phyloP scores from a whole-genome alignment of 176 grass and related monocot genomes.

The Metroxylon sagu region DNA sequence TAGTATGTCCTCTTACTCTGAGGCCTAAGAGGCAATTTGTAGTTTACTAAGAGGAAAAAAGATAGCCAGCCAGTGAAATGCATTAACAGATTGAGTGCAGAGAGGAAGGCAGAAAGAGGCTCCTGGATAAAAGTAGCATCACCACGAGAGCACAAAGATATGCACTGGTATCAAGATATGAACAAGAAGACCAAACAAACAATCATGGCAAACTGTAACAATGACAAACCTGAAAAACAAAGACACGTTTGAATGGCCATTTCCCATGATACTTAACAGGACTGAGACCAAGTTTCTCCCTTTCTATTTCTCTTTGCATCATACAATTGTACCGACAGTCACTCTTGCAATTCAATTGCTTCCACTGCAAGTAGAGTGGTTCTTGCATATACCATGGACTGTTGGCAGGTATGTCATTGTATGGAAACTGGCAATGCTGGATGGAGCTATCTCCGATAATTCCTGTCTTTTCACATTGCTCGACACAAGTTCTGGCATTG shows the following conservation, averaged over 20 bases:
- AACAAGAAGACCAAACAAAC: too few species aligned
- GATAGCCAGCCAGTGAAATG: constrained; percentile 74
- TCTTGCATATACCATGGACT: constrained; percentile 59
- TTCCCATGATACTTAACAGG: constrained; percentile 91
- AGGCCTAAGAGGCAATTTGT: constrained; percentile 65
- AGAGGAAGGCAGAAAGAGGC: constrained; percentile 61
- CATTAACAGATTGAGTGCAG: constrained; percentile 60
- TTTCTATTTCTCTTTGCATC: constrained; percentile 67
- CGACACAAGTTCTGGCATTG: constrained; percentile 55
- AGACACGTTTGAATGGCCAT: constrained; percentile 69
- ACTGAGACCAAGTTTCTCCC: constrained; percentile 43
- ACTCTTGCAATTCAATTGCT: constrained; percentile 56
- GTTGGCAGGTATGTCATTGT: constrained; percentile 27
- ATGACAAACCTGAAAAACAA: constrained; percentile 60
- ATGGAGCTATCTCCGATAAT: constrained; percentile 32
- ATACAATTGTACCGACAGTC: constrained; percentile 87
- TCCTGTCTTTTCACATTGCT: constrained; percentile 49
- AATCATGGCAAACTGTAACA: background rate
- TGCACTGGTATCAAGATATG: too few species aligned
- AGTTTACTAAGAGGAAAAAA: constrained; percentile 55
- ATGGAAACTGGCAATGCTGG: constrained; percentile 32
- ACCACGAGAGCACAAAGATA: constrained; percentile 7
- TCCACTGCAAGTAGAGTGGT: constrained; percentile 63
- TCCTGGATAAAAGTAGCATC: constrained; percentile 35
- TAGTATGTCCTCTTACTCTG: constrained; percentile 61